These are phyloP conservation scores for Psidium friedrichsthalianum DNA, from an alignment of 345 rosid species.

Conservation along the genomic window DNA sequence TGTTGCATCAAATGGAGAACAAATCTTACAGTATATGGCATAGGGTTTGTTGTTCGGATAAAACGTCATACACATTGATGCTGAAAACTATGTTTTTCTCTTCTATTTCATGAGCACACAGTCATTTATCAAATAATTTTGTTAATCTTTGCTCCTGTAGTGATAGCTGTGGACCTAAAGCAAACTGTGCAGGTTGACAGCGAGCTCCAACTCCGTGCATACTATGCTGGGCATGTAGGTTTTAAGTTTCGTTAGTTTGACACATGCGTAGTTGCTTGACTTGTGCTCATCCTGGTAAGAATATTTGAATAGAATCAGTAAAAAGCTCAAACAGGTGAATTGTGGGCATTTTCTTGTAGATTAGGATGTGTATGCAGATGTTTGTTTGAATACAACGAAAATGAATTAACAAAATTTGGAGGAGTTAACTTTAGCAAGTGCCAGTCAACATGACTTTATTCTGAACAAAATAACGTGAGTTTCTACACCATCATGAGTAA, in stretches of 20 bases:
- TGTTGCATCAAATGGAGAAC: not conserved
- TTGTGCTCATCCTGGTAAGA: not conserved
- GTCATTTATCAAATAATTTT: not conserved
- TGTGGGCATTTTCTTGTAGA: not conserved
- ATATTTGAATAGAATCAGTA: not conserved
- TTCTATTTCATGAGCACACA: not conserved
- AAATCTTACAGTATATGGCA: not conserved
- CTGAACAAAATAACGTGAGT: not conserved
- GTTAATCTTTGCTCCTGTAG: slow-evolving; percentile 23
- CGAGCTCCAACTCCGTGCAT: slow-evolving; percentile 87
- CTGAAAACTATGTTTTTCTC: not conserved
- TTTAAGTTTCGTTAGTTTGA: not conserved
- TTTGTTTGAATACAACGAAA: not conserved
- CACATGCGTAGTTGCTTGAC: not conserved
- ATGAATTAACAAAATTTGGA: not conserved
- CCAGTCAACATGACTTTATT: not conserved
- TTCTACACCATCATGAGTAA: not conserved
- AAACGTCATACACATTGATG: not conserved
- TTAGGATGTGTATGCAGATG: not conserved
- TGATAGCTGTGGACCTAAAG: slow-evolving; percentile 81
- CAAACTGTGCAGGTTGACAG: slow-evolving; percentile 83
- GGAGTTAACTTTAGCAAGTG: not conserved
- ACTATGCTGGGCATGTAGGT: slow-evolving; percentile 96
- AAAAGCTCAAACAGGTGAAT: not conserved
- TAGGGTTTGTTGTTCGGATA: not conserved